Conservation (phyloP, 2,329 filamentous ascomycete genomes). For the Capronia americana region DNA sequence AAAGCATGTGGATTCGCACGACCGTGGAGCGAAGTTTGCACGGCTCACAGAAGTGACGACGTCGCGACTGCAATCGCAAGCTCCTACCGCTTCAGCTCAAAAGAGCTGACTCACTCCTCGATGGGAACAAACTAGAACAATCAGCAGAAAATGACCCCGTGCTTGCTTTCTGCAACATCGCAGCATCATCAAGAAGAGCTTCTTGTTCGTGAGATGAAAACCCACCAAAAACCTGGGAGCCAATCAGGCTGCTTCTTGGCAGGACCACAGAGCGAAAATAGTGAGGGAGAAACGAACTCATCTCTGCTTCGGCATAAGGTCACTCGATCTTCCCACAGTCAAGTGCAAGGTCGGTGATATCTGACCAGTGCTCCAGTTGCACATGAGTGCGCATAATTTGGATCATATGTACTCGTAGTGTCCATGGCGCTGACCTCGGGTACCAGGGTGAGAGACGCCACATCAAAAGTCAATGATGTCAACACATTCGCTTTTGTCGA, state of each 20-base stretch:
- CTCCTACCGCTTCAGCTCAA: neutral
- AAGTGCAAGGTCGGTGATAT: neutral
- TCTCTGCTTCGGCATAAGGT: neutral
- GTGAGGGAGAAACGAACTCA: neutral
- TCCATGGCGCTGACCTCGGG: neutral
- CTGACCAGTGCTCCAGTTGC: neutral
- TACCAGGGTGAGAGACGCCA: neutral
- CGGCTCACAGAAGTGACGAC: neutral
- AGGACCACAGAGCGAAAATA: neutral
- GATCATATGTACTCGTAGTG: neutral
- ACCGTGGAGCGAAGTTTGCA: neutral
- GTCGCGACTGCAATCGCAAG: neutral
- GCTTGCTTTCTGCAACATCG: neutral
- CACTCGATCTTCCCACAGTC: neutral
- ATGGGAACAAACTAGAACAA: neutral
- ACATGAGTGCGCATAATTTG: neutral
- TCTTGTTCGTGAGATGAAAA: neutral
- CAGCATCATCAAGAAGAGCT: neutral
- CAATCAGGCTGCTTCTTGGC: conserved; percentile 6
- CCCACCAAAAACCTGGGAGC: neutral
- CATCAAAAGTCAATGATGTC: conserved; percentile 18
- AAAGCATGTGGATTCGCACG: neutral
- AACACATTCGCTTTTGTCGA: conserved; percentile 4
- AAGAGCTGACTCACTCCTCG: neutral
- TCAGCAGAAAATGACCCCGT: neutral